Base-by-base conservation (phyloP, 2,329 filamentous ascomycete species). In the Exutisphaerella laricina region DNA sequence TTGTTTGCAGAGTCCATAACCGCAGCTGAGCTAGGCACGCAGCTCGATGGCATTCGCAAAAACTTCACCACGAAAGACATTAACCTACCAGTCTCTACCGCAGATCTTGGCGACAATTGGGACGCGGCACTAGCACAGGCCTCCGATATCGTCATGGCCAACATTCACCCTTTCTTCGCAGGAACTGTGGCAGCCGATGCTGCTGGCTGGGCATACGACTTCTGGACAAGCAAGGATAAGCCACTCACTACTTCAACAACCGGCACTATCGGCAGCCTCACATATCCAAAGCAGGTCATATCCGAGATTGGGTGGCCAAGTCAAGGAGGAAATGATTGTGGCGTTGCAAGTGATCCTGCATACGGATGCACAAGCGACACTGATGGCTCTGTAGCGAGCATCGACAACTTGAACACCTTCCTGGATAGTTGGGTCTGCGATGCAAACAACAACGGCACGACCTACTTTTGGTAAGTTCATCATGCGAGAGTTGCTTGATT, bases 91-190 rank as follows among this genome's bases (percentile, higher is more conserved):
- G 79, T 97, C 9, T 86, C 88, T 1, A 94, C 88, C 0, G 88
- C 85, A 0, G 90, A 97, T 62, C 74, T 97, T 0, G 90, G 90
- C 18, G 83, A 92, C 58, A 84, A 90, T 58, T 97, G 90, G 90
- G 83, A 80, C 2, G 59, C 73, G 0, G 70, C 73, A 2, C 77
- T 97, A 13, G 85, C 84, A 0, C 56, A 68, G 3, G 73, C 79
- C 39, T 85, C 87, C 30, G 89, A 97, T 64, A 82, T 86, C 58
- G 81, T 97, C 66, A 96, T 97, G 89, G 84, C 87, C 55, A 97
- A 97, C 61, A 86, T 97, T 41, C 92, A 97, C 62, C 90, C 92
- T 0, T 96, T 97, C 74, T 97, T 97, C 61, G 85, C 82, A 0
- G 90, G 90, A 34, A 79, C 87, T 9, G 70, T 75, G 0, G 82